phyloP scores from a whole-genome alignment of 192 early-diverging fungal genomes.

The Coemansia sp. region DNA sequence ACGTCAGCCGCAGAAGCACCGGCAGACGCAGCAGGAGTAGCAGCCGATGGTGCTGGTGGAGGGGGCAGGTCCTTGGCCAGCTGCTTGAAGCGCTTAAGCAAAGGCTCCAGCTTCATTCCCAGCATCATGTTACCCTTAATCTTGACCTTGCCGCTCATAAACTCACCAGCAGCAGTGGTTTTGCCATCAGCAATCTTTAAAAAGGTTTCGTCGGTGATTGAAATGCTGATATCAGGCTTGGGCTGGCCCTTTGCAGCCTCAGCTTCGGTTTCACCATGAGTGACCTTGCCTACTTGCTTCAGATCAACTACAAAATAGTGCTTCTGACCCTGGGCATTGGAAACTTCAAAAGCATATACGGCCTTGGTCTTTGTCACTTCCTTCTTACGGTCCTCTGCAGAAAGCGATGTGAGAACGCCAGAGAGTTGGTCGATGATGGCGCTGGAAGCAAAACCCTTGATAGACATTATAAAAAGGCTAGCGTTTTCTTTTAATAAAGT shows the following conservation, averaged over 20 bases:
- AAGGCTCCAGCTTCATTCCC: conserved; percentile 65
- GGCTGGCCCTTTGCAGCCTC: conserved; percentile 55
- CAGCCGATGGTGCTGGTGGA: conserved; percentile 1
- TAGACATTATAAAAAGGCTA: too few species aligned
- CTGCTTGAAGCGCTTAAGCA: conserved; percentile 57
- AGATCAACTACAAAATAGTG: conserved; percentile 84
- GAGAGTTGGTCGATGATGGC: conserved; percentile 46
- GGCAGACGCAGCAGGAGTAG: conserved; percentile 12
- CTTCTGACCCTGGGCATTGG: conserved; percentile 60
- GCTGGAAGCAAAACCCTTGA: conserved; percentile 39
- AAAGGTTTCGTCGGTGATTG: conserved; percentile 73
- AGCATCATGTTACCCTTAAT: conserved; percentile 73
- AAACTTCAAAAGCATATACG: conserved; percentile 82
- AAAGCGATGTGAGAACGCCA: conserved; percentile 23
- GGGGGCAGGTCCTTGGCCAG: conserved; percentile 44
- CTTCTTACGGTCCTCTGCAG: conserved; percentile 44
- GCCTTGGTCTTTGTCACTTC: conserved; percentile 64
- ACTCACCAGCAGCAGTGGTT: conserved; percentile 84
- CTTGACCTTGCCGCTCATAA: conserved; percentile 90
- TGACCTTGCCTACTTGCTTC: conserved; percentile 69
- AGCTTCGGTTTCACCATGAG: conserved; percentile 51
- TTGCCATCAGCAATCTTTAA: conserved; percentile 79
- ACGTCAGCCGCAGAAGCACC: conserved; percentile 36
- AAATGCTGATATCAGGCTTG: conserved; percentile 77
- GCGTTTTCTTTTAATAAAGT: too few species aligned